Evolutionary conservation across 768 basidiomycete genomes (phyloP), one percentile per base, ranked within the genome.

Genomic region (Hygrocybe coccinea): DNA sequence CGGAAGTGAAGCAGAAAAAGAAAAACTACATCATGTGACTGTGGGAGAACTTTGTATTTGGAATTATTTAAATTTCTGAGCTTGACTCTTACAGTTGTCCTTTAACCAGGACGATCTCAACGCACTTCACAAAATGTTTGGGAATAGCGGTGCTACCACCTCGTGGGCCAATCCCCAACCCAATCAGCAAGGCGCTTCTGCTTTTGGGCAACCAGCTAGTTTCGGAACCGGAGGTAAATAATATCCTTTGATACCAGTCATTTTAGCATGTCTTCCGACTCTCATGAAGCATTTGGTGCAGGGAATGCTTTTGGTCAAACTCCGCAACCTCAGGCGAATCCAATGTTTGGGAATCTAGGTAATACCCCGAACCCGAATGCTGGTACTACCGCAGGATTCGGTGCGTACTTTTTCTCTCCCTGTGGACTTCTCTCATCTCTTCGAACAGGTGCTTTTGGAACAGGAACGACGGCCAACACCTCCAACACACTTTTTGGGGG

Each of bases 291-390:
- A 52, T 84, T 84, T 67, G 80, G 82, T 59, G 72, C 73, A 25
- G 72, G 78, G 51, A 67, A 67, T 63, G 72, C 82, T 56, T 87
- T 87, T 76, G 81, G 83, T 52, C 84, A 86, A 60, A 71, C 67
- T 19, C 73, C 72, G 50, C 81, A 78, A 62, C 85, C 81, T 64
- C 79, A 79, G 62, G 79, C 83, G 4, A 90, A 90, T 64, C 86
- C 89, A 39, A 91, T 91, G 87, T 91, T 91, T 67, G 89, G 89
- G 48, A 81, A 79, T 58, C 65, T 84, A 45, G 74, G 71, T 22
- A 67, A 71, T 52, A 60, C 74, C 14, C 61, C 70, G 44, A 62
- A 60, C 57, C 61, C 66, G 44, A 64, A 58, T 54, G 65, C 74
- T 8, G 64, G 62, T 12, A 62, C 68, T 5, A 59, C 67, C 29